A percentile compares a stretch with the other conserved stretches of the same genome.
Evolutionary conservation across 768 basidiomycete species (phyloP).

Genomic region (Tricholoma furcatifolium): DNA sequence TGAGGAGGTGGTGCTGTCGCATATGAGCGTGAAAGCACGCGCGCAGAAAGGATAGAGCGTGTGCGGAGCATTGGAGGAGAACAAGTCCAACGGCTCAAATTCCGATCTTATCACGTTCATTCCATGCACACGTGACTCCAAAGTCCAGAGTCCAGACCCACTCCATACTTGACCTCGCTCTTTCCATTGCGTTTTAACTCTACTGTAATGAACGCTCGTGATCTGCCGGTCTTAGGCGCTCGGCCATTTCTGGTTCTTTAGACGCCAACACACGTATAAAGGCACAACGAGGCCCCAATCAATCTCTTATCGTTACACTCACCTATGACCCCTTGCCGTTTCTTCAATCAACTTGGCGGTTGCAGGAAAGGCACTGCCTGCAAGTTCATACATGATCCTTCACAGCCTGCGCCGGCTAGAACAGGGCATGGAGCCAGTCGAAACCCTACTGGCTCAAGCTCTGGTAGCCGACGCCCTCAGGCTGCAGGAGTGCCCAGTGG

Average conservation of each 20-base stretch:
- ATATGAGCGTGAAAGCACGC: conserved; percentile 42
- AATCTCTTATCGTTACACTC: conserved; percentile 5
- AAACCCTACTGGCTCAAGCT: conserved; percentile 4
- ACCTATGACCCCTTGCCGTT: conserved; percentile 33
- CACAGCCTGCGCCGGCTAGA: conserved; percentile 2
- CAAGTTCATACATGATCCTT: conserved; percentile 25
- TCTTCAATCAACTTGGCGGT: conserved; percentile 40
- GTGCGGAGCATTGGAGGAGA: conserved; percentile 17
- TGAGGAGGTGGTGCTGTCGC: conserved; percentile 63
- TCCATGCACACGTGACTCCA: not conserved
- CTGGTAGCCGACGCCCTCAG: conserved; percentile 8
- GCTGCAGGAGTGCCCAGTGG: conserved; percentile 27
- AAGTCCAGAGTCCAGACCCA: too few relatives aligned
- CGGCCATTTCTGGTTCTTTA: conserved; percentile 10
- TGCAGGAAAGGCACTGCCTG: conserved; percentile 46
- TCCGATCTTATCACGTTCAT: conserved; percentile 15
- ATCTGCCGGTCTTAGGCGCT: too few relatives aligned
- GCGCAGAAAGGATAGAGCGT: conserved; percentile 12
- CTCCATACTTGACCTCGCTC: too few relatives aligned
- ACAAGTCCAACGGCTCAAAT: conserved; percentile 17
- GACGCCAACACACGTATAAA: conserved; percentile 10
- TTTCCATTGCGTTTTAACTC: too few relatives aligned
- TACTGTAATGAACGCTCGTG: too few relatives aligned
- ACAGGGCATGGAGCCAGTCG: conserved; percentile 6
- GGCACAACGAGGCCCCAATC: not conserved